Percentiles rank a stretch among this genome's conserved stretches.
Conservation (phyloP, 225 moss, liverwort and hornwort genomes). For the Bryoerythrophyllum caledonicum region DNA sequence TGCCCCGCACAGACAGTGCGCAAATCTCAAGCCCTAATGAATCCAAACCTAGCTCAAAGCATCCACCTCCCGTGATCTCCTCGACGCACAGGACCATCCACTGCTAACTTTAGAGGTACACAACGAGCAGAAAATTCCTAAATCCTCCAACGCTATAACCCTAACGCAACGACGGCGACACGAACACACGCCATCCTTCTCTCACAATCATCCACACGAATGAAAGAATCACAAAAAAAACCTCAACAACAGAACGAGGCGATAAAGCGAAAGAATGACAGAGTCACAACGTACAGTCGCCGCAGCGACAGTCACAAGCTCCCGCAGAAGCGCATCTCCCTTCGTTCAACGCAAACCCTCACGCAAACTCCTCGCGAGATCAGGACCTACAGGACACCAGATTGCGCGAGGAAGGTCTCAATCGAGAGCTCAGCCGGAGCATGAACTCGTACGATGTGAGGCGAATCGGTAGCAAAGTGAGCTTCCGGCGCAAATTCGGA, state of each 20-base stretch:
- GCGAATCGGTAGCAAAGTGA: not conserved
- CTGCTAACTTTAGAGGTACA: constrained; percentile 10
- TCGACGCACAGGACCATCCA: not conserved
- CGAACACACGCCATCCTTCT: not conserved
- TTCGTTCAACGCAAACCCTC: not conserved
- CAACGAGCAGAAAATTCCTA: not conserved
- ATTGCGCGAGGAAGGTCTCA: not conserved
- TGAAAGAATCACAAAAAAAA: not conserved
- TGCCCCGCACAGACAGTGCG: too few relatives aligned
- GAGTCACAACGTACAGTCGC: constrained; percentile 36
- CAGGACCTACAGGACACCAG: not conserved
- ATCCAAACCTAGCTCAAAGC: constrained; percentile 4
- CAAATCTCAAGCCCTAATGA: constrained; percentile 11
- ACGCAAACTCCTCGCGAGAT: not conserved
- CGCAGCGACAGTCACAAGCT: constrained; percentile 1
- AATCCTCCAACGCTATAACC: constrained; percentile 1
- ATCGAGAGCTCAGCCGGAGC: not conserved
- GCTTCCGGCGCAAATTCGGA: not conserved
- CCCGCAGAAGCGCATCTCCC: constrained; percentile 14
- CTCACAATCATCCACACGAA: too few relatives aligned
- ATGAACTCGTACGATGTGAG: not conserved
- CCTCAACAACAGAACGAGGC: not conserved
- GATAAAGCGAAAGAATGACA: not conserved
- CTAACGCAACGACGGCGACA: constrained; percentile 11
- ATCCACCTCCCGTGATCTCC: not conserved